Evolutionary conservation across 140 eudicot genomes (phyloP), one percentile per base, ranked within the genome.

Genomic region (Senecio squalidus): DNA sequence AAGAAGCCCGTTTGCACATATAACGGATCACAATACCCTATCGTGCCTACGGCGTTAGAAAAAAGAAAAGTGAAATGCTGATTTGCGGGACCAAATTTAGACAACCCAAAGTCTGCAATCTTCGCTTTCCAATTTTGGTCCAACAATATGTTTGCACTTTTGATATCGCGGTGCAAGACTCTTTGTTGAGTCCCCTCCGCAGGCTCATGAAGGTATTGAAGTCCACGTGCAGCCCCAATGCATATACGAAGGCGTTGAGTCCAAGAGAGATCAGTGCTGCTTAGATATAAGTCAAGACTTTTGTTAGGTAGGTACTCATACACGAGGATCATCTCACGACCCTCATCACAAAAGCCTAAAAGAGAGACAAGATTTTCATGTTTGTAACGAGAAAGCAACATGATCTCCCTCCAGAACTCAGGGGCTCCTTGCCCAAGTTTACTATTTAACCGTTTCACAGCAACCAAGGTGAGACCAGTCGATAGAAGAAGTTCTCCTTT

Each of bases 151-250:
- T n/a, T n/a, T n/a, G n/a, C n/a, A n/a, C n/a, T n/a, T n/a, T n/a
- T n/a, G n/a, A n/a, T 50, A 25, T 50, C 34, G 6, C 58, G 34
- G 20, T 51, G 59, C 18, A 53, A 53, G 31, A 53, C 40, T 26
- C 59, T 53, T 23, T 9, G 28, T 21, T 21, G 55, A 20, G n/a
- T 22, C n/a, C 55, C 29, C 11, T 23, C 38, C 2, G 5, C 22
- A 52, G 40, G 59, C 27, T 29, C 3, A 28, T 53, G 59, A 53
- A 53, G n/a, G n/a, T n/a, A n/a, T n/a, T n/a, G n/a, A n/a, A n/a
- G n/a, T n/a, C n/a, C n/a, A n/a, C n/a, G n/a, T n/a, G n/a, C n/a
- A n/a, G n/a, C n/a, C n/a, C n/a, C n/a, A n/a, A n/a, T n/a, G n/a
- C n/a, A n/a, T n/a, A 53, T 53, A 54, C 3, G 14, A 0, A 54